A percentile compares a stretch with the other conserved stretches of the same genome.
These are phyloP conservation scores for Magnaporthiopsis rhizophila DNA, from an alignment of 2,329 filamentous ascomycete species.

Conservation along the genomic window DNA sequence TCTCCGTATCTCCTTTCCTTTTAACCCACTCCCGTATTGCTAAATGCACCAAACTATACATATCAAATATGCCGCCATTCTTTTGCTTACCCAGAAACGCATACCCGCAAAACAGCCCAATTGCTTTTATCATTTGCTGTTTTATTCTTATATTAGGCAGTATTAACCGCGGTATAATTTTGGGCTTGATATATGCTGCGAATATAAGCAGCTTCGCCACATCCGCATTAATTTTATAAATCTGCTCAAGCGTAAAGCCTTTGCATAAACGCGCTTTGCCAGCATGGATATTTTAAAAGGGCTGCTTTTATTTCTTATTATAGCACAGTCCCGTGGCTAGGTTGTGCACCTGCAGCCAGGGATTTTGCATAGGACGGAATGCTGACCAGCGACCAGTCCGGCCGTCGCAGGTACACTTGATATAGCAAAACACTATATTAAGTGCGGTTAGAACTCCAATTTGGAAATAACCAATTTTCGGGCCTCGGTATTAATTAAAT, in stretches of 20 bases:
- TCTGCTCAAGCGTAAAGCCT: conserved; percentile 35
- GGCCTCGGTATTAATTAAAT: no score
- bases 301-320: no score
- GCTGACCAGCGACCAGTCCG: no score
- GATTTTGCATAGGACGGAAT: no score
- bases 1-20: conserved; percentile 7
- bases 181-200: conserved; percentile 30
- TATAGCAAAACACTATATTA: no score
- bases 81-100: conserved; percentile 21
- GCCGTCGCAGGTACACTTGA: no score
- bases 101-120: conserved; percentile 25
- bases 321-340: no score
- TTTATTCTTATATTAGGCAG: conserved; percentile 15
- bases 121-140: conserved; percentile 16
- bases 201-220: conserved; percentile 30
- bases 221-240: conserved; percentile 19
- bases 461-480: no score
- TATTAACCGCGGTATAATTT: conserved; percentile 28
- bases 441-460: no score
- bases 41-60: conserved; percentile 28
- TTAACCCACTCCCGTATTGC: conserved; percentile 21
- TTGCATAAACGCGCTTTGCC: no score
- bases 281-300: no score
- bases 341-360: no score
- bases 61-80: conserved; percentile 22